Evolutionary conservation across 2,329 filamentous ascomycete species (phyloP).

Genomic region (Phaeosphaeriaceae sp.): DNA sequence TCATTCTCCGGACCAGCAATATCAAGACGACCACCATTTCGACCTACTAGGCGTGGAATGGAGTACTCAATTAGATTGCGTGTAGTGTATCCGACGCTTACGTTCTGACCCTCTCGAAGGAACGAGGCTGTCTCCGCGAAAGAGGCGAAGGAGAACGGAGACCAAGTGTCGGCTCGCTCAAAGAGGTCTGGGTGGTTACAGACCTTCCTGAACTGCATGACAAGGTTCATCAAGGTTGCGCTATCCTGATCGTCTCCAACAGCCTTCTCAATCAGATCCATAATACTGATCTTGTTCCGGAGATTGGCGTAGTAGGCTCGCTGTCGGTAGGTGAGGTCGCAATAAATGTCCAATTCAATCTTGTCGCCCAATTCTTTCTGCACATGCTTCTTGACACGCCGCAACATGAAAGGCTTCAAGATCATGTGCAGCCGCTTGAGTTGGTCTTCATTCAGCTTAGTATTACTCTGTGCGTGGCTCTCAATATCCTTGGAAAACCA

Average conservation of each 20-base stretch:
- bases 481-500: conserved; percentile 98
- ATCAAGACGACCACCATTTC: conserved; percentile 77
- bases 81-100: conserved; percentile 85
- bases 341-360: conserved; percentile 96
- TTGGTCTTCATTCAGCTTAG: conserved; percentile 98
- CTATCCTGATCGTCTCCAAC: conserved; percentile 94
- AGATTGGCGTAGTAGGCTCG: conserved; percentile 91
- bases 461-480: conserved; percentile 97
- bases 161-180: conserved; percentile 89
- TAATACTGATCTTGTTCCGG: conserved; percentile 96
- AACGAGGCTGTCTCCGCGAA: conserved; percentile 97
- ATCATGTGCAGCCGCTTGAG: conserved; percentile 98
- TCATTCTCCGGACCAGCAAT: conserved; percentile 75
- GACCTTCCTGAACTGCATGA: conserved; percentile 99
- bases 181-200: conserved; percentile 99
- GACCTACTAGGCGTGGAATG: conserved; percentile 81
- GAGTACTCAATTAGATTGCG: conserved; percentile 85
- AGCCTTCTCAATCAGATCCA: conserved; percentile 98
- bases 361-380: conserved; percentile 99
- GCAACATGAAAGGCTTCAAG: conserved; percentile 98
- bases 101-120: conserved; percentile 80
- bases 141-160: conserved; percentile 80
- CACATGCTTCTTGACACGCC: conserved; percentile 99
- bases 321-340: conserved; percentile 94
- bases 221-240: conserved; percentile 96